Base-by-base conservation (phyloP, 805 yeast genomes). In the Metschnikowia colocasiae region DNA sequence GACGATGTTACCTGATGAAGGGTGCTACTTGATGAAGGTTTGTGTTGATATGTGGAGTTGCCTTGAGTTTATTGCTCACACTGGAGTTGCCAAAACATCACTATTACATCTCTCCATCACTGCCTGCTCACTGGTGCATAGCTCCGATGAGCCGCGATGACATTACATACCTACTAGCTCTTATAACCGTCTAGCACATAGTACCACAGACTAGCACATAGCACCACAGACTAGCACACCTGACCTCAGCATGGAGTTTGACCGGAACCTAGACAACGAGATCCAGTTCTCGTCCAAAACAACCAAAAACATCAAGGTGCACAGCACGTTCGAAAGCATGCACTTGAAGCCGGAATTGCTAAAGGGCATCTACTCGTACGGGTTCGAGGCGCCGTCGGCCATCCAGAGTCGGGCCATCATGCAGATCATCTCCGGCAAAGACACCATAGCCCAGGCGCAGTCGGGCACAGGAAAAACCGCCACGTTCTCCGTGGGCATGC, bases 391-490 rank as follows among this genome's bases (percentile, higher is more conserved):
- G 46, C 99, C 99, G 56, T 90, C 97, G 46, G 94, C 98, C 48
- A 94, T 94, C 74, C 99, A 94, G 76, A 91, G 90, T 65, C 83
- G 99, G 70, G 99, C 98, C 54, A 94, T 94, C 59, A 75, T 86
- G 72, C 99, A 95, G 68, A 91, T 94, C 69, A 85, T 90, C 60
- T 84, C 83, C 63, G 97, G 97, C 48, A 83, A 90, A 69, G 99
- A 94, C 70, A 95, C 91, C 46, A 82, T 94, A 54, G 99, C 99
- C 51, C 99, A 94, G 75, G 98, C 99, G 50, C 99, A 94, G 74
- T 89, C 97, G 31, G 99, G 99, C 72, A 94, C 99, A 42, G 99
- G 99, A 73, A 94, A 94, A 75, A 94, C 99, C 25, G 99, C 98
- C 55, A 94, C 99, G 40, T 94, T 94, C 77, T 80, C 97, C 54